Conservation (phyloP, 768 basidiomycete genomes). For the Xerocomellus amylosporus region DNA sequence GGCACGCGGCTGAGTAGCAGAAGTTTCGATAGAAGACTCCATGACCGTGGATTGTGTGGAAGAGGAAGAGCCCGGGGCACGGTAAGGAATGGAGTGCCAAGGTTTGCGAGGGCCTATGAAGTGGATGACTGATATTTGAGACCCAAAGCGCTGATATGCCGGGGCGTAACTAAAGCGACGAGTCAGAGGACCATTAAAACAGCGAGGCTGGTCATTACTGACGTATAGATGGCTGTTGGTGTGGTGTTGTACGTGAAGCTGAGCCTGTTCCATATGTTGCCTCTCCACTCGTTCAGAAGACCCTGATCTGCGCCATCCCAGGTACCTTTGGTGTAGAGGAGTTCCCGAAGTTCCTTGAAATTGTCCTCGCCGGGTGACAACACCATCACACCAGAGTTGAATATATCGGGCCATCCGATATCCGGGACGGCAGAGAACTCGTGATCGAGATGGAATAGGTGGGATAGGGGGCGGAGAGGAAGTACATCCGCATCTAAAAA, state of each 20-base stretch:
- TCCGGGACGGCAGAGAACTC: conserved; percentile 94
- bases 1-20: conserved; percentile 38
- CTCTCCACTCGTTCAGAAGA: conserved; percentile 92
- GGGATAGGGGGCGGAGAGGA: conserved; percentile 82
- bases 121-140: conserved; percentile 82
- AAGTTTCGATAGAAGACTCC: conserved; percentile 18
- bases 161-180: conserved; percentile 76
- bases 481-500: conserved; percentile 93
- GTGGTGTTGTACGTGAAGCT: conserved; percentile 99
- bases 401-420: conserved; percentile 99
- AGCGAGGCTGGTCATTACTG: conserved; percentile 37
- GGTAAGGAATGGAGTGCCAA: conserved; percentile 75
- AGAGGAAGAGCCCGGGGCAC: conserved; percentile 61
- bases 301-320: conserved; percentile 99
- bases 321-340: conserved; percentile 76
- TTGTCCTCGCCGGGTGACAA: conserved; percentile 78
- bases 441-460: conserved; percentile 80
- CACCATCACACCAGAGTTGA: conserved; percentile 96
- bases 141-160: conserved; percentile 91
- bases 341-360: conserved; percentile 66
- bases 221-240: conserved; percentile 96
- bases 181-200: conserved; percentile 28
- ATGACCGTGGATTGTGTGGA: conserved; percentile 30
- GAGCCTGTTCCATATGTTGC: conserved; percentile 83
- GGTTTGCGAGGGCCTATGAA: conserved; percentile 98